Conservation (phyloP, 768 basidiomycete species). For the Arthromyces matolae region DNA sequence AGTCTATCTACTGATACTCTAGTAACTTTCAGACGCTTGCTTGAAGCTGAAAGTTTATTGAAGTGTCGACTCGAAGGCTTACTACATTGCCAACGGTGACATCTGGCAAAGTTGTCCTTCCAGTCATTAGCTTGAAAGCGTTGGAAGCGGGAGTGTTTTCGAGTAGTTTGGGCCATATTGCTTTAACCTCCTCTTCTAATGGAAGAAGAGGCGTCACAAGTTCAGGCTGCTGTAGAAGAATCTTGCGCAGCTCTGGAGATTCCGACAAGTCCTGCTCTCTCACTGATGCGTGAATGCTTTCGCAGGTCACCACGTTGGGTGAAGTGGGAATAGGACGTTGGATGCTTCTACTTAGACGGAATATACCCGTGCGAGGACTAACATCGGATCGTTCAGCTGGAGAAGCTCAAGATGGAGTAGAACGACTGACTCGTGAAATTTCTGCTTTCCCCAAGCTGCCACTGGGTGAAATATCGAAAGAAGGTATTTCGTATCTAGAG, state of each 20-base stretch:
- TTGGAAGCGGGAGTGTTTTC: conserved; percentile 12
- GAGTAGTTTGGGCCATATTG: conserved; percentile 40
- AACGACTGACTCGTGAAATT: conserved; percentile 56
- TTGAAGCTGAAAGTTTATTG: too few relatives aligned
- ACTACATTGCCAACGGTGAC: too few relatives aligned
- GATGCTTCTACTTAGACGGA: conserved; percentile 39
- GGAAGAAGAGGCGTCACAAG: conserved; percentile 43
- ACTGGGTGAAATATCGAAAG: conserved; percentile 46
- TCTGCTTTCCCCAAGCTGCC: conserved; percentile 57
- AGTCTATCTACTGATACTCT: too few relatives aligned
- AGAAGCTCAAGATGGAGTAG: not conserved
- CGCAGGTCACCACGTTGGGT: conserved; percentile 46
- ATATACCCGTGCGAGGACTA: conserved; percentile 56
- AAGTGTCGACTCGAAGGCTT: too few relatives aligned
- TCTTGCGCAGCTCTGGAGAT: conserved; percentile 27
- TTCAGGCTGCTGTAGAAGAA: conserved; percentile 38
- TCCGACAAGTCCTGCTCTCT: conserved; percentile 37
- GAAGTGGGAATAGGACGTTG: conserved; percentile 46
- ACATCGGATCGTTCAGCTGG: conserved; percentile 2
- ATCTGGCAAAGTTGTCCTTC: too few relatives aligned
- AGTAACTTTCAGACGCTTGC: too few relatives aligned
- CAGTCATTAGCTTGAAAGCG: not conserved
- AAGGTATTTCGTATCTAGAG: conserved; percentile 54
- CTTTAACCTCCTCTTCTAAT: conserved; percentile 49
- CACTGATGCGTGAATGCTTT: conserved; percentile 61